Evolutionary conservation across 1,284 basidiomycete species (phyloP).

Genomic region (Melampsora abietis-canadensis): DNA sequence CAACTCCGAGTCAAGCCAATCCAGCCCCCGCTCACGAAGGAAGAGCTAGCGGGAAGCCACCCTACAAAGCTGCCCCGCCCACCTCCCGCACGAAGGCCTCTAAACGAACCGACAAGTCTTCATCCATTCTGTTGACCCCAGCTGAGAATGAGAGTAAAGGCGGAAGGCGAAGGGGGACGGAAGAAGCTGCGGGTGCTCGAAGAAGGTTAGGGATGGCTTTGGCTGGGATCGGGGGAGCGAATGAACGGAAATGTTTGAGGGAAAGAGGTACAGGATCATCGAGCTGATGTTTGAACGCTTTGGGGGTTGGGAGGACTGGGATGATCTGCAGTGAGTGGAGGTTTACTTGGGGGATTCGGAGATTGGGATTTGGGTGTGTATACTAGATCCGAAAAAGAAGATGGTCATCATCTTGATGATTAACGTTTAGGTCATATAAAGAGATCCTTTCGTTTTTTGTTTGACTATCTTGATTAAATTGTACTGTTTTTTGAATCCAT

Average conservation of each 20-base stretch:
- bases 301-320: too few relatives aligned
- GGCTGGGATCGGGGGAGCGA: constrained; percentile 16
- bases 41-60: background rate
- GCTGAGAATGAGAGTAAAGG: constrained; percentile 3
- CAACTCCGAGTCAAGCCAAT: background rate
- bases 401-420: too few relatives aligned
- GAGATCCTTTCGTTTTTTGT: too few relatives aligned
- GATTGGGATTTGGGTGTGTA: too few relatives aligned
- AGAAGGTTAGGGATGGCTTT: constrained; percentile 32
- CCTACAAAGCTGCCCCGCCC: background rate
- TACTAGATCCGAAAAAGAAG: too few relatives aligned
- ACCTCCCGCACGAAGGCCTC: background rate
- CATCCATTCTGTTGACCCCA: too few relatives aligned
- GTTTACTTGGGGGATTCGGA: too few relatives aligned
- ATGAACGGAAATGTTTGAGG: background rate
- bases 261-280: background rate
- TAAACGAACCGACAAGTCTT: constrained; percentile 6
- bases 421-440: too few relatives aligned
- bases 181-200: constrained; percentile 19
- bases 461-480: too few relatives aligned
- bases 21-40: background rate
- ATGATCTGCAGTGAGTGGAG: too few relatives aligned
- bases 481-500: too few relatives aligned
- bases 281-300: too few relatives aligned
- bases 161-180: background rate